These are phyloP conservation scores for Cyberlindnera japonica DNA, from an alignment of 805 yeast genomes.

Conservation along the genomic window DNA sequence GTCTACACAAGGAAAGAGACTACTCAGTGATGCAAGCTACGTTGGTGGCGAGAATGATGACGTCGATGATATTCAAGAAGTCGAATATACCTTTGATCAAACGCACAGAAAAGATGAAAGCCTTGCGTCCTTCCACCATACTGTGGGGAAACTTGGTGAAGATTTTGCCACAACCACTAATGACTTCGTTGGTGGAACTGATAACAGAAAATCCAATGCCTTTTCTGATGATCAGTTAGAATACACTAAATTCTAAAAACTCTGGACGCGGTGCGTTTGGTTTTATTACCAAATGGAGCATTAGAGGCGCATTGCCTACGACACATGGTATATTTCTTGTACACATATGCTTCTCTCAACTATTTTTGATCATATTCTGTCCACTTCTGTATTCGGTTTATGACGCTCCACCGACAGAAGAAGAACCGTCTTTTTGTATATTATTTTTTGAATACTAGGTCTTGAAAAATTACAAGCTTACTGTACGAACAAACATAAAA, in stretches of 20 bases:
- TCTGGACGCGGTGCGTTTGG: no score
- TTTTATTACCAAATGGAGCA: no score
- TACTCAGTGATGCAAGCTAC: slow-evolving; percentile 13
- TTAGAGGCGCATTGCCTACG: no score
- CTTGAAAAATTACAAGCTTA: no score
- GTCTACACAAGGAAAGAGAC: slow-evolving; percentile 14
- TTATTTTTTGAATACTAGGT: background rate
- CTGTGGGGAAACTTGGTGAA: slow-evolving; percentile 6
- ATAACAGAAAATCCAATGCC: slow-evolving; percentile 1
- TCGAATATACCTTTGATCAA: slow-evolving; percentile 11
- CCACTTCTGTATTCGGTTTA: no score
- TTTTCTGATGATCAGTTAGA: slow-evolving; percentile 3
- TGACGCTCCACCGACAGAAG: no score
- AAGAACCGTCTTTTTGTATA: no score
- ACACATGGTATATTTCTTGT: background rate
- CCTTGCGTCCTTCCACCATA: slow-evolving; percentile 20
- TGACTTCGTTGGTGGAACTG: slow-evolving; percentile 22
- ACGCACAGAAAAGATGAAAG: slow-evolving; percentile 19
- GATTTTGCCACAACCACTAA: slow-evolving; percentile 17
- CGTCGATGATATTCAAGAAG: slow-evolving; percentile 1
- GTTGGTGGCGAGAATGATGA: background rate
- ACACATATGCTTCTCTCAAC: background rate
- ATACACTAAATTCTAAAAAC: slow-evolving; percentile 14
- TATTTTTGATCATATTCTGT: background rate
- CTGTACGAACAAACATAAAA: background rate